Base-by-base conservation (phyloP, 2,329 filamentous ascomycete species). In the Alternaria novae-zelandiae region DNA sequence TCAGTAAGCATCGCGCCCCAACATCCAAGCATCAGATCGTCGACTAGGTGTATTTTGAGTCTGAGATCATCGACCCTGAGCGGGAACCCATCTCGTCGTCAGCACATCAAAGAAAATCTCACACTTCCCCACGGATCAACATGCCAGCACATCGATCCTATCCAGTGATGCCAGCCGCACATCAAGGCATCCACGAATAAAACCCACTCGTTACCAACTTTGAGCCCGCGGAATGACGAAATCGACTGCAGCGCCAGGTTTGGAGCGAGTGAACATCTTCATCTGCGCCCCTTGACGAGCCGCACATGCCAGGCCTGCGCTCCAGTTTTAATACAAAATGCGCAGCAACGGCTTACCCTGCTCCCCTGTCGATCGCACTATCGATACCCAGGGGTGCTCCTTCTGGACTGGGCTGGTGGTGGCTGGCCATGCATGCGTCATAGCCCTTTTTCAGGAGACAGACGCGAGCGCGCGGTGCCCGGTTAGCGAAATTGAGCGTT, bases 291-390 rank as follows among this genome's bases (percentile, higher is more conserved):
- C 26, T 23, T 46, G 17, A 51, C 41, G 6, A 23, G 51, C 41
- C 41, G 49, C 49, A 53, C 49, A 53, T 12, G 49, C 62, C 62
- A 51, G 36, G 59, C 41, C 46, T 53, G 25, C 47, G 57, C 28
- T 51, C 44, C 43, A 46, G 13, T 28, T 47, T 30, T 47, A 50
- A 44, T 45, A 57, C 25, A 26, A 28, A 41, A 17, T 28, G 26
- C 21, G 36, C 26, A 46, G 47, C 46, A 41, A 53, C 49, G 30
- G 59, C 63, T 65, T 53, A 26, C 53, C 44, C 15, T 58, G 44
- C 47, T 54, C 70, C 63, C 69, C 69, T 71, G 70, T 57, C 68
- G 69, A 73, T 71, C 69, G 50, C 63, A 65, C 61, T 69, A 60
- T 69, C 59, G 59, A 63, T 59, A 59, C 41, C 20, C 59, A 55